Base-by-base conservation (phyloP, 805 yeast species). In the Saccharomycopsis amapae region DNA sequence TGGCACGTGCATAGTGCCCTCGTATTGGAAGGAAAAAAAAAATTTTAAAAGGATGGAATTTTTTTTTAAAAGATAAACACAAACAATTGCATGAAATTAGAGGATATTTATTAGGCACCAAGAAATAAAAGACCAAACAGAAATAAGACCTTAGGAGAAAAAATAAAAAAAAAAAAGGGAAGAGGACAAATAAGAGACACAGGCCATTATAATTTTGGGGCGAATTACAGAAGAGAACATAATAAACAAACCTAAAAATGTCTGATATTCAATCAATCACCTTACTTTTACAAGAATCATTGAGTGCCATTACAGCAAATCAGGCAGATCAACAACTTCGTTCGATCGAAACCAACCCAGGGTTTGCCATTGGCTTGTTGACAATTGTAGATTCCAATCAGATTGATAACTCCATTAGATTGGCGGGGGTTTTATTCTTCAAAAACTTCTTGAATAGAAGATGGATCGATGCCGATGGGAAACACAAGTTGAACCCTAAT, bases 391-490 rank as follows among this genome's bases (percentile, higher is more conserved):
- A 95, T 3, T 72, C 83, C 13, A 58, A 68, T 25, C 69, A 71
- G 35, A 58, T 79, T 35, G 71, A 74, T 2, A 59, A 62, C 4
- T 67, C 84, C 1, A 75, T 83, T 1, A 72, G 97, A 51, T 67
- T 89, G 40, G 96, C 98, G 1, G 95, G 85, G 17, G 87, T 96
- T 1, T 67, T 94, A 44, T 88, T 83, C 63, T 87, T 93, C 66
- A 93, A 93, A 62, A 93, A 93, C 61, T 73, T 87, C 51, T 72
- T 93, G 52, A 81, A 76, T 56, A 69, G 96, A 42, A 81, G 75
- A 55, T 93, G 96, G 97, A 80, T 84, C 42, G 88, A 88, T 62
- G 95, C 86, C 54, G 83, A 85, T 44, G 97, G 98, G 5, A 74
- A 73, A 42, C 81, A 93, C 59, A 58, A 79, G 47, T 67, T 89